Evolutionary conservation across 2,329 filamentous ascomycete species (phyloP), one percentile per base, ranked within the genome.

Genomic region (Ambrosiella xylebori): DNA sequence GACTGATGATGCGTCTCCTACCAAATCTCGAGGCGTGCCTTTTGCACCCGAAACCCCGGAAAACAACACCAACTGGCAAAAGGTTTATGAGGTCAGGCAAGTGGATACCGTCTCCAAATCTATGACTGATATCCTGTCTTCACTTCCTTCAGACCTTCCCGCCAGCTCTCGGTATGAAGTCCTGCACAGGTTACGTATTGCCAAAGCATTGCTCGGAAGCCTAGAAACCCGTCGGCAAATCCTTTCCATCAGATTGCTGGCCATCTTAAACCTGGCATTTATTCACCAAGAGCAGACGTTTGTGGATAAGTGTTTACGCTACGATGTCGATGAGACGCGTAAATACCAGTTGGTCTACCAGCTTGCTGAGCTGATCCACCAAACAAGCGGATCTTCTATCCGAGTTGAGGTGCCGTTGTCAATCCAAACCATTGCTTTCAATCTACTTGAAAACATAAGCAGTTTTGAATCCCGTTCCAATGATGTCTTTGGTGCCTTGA

Each of bases 261-360:
- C 91, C 12, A 84, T 97, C 61, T 86, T 87, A 27, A 98, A 97
- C 65, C 70, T 98, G 62, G 88, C 89, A 1, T 96, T 95, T 67
- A 87, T 97, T 57, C 85, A 94, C 64, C 77, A 78, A 1, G 94
- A 98, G 65, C 72, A 78, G 3, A 80, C 81, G n/a, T 95, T 98
- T 65, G 76, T 89, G 50, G 85, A 91, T 62, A 91, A 88, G 68
- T 80, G 96, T 47, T 76, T 95, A 56, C 86, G 87, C 63, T 84
- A 90, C 64, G 94, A 98, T 66, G 80, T 82, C 41, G 91, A 97
- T 65, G 88, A 95, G 68, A 89, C 90, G 1, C 84, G 90, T 61
- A 81, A 88, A 56, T 85, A 89, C 62, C 93, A 98, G 69, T 76
- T 98, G 27, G 84, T 88, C 2, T 94, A 94, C 65, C 94, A 98